Evolutionary conservation across 768 basidiomycete genomes (phyloP).

Genomic region (Infundibulicybe gibba): DNA sequence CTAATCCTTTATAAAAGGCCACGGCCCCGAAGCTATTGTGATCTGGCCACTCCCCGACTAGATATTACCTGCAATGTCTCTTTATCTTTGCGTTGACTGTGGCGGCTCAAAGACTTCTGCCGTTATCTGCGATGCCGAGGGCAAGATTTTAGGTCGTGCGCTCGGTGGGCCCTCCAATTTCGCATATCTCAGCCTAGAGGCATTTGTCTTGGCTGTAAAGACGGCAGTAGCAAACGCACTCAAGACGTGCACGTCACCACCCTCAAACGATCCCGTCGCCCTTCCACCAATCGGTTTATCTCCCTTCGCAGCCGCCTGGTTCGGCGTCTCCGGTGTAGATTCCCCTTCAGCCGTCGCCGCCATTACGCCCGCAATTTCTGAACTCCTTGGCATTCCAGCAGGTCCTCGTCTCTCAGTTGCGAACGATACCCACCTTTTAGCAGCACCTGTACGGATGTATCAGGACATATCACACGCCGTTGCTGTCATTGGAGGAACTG

Average conservation of each 20-base stretch:
- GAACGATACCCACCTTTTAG: constrained; percentile 85
- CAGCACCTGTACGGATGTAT: constrained; percentile 67
- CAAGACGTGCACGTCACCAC: constrained; percentile 34
- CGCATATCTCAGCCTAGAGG: constrained; percentile 66
- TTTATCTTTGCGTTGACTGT: constrained; percentile 83
- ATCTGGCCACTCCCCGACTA: too few relatives aligned
- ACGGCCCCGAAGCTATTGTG: not conserved
- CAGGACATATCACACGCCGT: constrained; percentile 60
- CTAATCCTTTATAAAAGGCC: too few relatives aligned
- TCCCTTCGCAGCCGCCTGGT: constrained; percentile 71
- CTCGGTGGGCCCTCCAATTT: constrained; percentile 82
- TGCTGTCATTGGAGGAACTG: constrained; percentile 79
- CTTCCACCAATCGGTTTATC: constrained; percentile 29
- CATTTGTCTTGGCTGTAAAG: constrained; percentile 52
- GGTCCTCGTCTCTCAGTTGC: constrained; percentile 57
- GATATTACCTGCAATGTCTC: constrained; percentile 51
- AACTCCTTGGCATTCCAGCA: constrained; percentile 53
- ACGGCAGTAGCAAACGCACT: constrained; percentile 55
- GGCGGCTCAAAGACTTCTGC: constrained; percentile 88
- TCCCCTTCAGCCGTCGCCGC: constrained; percentile 58
- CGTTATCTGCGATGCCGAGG: constrained; percentile 55
- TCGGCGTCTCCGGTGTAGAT: constrained; percentile 82
- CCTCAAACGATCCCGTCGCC: constrained; percentile 27
- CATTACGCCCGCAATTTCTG: constrained; percentile 51
- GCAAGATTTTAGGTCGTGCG: constrained; percentile 64